These are phyloP conservation scores for Coemansia sp. DNA, from an alignment of 192 early-diverging fungal genomes.

Conservation along the genomic window DNA sequence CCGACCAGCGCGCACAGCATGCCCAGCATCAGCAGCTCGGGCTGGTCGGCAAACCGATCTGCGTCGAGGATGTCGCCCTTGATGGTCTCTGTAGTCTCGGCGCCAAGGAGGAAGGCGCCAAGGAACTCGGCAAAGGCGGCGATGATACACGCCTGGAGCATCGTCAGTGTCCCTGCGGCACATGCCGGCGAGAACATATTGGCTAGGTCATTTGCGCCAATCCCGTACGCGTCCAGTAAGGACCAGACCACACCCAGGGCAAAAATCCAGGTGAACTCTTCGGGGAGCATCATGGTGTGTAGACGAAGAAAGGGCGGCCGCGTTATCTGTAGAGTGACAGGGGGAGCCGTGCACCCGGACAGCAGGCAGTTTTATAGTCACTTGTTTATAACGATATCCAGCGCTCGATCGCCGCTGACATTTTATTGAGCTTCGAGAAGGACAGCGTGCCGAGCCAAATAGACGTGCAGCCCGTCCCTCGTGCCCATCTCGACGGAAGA, in stretches of 20 bases:
- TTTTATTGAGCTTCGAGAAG: too few relatives aligned
- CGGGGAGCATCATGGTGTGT: slow-evolving; percentile 42
- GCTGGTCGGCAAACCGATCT: slow-evolving; percentile 50
- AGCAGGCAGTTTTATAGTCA: too few relatives aligned
- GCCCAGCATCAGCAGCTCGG: slow-evolving; percentile 73
- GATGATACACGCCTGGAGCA: slow-evolving; percentile 67
- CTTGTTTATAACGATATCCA: too few relatives aligned
- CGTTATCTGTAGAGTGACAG: too few relatives aligned
- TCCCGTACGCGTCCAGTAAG: slow-evolving; percentile 67
- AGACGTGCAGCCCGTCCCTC: too few relatives aligned
- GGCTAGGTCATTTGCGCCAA: slow-evolving; percentile 86
- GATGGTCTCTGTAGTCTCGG: slow-evolving; percentile 70
- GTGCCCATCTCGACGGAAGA: too few relatives aligned
- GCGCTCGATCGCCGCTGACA: too few relatives aligned
- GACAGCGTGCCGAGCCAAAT: too few relatives aligned
- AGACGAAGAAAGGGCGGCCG: too few relatives aligned
- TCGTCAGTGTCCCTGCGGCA: slow-evolving; percentile 69
- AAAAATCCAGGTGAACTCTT: slow-evolving; percentile 64
- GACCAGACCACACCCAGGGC: slow-evolving; percentile 59
- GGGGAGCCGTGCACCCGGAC: too few relatives aligned
- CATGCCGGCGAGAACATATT: slow-evolving; percentile 85
- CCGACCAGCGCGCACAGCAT: slow-evolving; percentile 79
- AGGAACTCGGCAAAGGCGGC: slow-evolving; percentile 80
- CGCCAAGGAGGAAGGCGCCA: slow-evolving; percentile 71
- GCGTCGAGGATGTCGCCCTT: slow-evolving; percentile 66